Conservation (phyloP, 495 filamentous ascomycete species). For the Aspergillus haitiensis region DNA sequence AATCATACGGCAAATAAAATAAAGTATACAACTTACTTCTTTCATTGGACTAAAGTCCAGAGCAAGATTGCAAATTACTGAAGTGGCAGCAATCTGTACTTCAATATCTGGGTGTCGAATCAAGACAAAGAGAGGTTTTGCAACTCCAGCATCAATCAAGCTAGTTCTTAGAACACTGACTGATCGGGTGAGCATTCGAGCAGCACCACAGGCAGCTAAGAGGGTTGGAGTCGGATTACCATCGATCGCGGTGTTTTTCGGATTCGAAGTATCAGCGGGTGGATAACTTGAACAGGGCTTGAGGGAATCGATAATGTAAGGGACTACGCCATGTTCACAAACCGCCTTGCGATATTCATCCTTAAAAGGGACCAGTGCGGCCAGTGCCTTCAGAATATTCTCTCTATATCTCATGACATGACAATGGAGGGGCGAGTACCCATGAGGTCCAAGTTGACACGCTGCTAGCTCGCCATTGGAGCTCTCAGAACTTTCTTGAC, state of each 20-base stretch:
- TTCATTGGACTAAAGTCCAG: constrained; percentile 88
- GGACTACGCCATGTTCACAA: constrained; percentile 75
- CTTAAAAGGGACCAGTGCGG: constrained; percentile 73
- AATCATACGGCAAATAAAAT: neutral
- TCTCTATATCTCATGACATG: constrained; percentile 79
- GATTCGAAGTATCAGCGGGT: constrained; percentile 32
- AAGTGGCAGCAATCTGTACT: constrained; percentile 82
- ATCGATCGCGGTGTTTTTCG: constrained; percentile 42
- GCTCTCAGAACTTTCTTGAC: constrained; percentile 25
- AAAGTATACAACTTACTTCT: constrained; percentile 54
- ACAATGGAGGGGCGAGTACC: constrained; percentile 60
- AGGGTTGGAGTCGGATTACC: constrained; percentile 64
- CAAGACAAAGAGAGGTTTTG: constrained; percentile 74
- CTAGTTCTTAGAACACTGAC: constrained; percentile 81
- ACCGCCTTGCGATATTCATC: constrained; percentile 83
- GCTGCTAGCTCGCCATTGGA: constrained; percentile 29
- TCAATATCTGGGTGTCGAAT: constrained; percentile 74
- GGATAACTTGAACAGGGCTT: constrained; percentile 52
- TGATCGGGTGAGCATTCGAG: constrained; percentile 76
- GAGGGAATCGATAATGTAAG: constrained; percentile 81
- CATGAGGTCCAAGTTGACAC: constrained; percentile 56
- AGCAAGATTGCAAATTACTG: constrained; percentile 78
- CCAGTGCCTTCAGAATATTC: constrained; percentile 73
- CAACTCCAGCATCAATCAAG: constrained; percentile 81
- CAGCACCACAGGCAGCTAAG: constrained; percentile 79